These are phyloP conservation scores for Penicillium pancosmium DNA, from an alignment of 495 filamentous ascomycete genomes.

Conservation along the genomic window DNA sequence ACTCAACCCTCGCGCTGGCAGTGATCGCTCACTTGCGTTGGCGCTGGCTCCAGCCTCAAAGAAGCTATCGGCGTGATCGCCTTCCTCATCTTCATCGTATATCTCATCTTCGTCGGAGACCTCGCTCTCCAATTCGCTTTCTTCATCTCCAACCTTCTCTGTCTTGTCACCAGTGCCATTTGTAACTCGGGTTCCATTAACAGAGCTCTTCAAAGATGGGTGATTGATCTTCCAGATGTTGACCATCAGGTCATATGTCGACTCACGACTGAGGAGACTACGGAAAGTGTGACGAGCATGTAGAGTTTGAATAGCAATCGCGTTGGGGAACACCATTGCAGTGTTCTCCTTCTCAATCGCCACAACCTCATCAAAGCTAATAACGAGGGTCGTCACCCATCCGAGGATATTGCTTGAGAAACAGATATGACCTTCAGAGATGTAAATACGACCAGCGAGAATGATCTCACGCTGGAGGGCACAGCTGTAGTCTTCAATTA, in stretches of 20 bases:
- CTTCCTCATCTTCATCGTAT: slow-evolving; percentile 75
- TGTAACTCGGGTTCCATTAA: slow-evolving; percentile 82
- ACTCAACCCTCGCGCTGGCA: slow-evolving; percentile 52
- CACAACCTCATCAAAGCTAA: slow-evolving; percentile 97
- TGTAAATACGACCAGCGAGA: slow-evolving; percentile 88
- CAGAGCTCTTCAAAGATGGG: slow-evolving; percentile 81
- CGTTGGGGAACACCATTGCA: slow-evolving; percentile 94
- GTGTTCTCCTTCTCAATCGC: slow-evolving; percentile 96
- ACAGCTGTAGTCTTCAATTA: slow-evolving; percentile 98
- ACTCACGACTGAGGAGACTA: slow-evolving; percentile 90
- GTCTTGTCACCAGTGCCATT: slow-evolving; percentile 85
- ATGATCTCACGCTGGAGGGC: slow-evolving; percentile 95
- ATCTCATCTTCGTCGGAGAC: slow-evolving; percentile 69
- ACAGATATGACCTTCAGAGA: slow-evolving; percentile 96
- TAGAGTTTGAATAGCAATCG: slow-evolving; percentile 92
- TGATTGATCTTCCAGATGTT: slow-evolving; percentile 98
- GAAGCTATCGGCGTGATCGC: slow-evolving; percentile 58
- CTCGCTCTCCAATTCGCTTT: slow-evolving; percentile 58
- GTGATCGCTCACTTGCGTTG: slow-evolving; percentile 59
- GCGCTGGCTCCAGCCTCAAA: slow-evolving; percentile 61
- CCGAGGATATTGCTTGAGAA: slow-evolving; percentile 99
- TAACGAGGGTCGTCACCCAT: slow-evolving; percentile 95
- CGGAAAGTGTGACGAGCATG: slow-evolving; percentile 96
- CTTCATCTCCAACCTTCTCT: slow-evolving; percentile 68
- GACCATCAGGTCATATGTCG: slow-evolving; percentile 94